These are phyloP conservation scores for Fusarium penzigii DNA, from an alignment of 2,329 filamentous ascomycete species.

Conservation along the genomic window DNA sequence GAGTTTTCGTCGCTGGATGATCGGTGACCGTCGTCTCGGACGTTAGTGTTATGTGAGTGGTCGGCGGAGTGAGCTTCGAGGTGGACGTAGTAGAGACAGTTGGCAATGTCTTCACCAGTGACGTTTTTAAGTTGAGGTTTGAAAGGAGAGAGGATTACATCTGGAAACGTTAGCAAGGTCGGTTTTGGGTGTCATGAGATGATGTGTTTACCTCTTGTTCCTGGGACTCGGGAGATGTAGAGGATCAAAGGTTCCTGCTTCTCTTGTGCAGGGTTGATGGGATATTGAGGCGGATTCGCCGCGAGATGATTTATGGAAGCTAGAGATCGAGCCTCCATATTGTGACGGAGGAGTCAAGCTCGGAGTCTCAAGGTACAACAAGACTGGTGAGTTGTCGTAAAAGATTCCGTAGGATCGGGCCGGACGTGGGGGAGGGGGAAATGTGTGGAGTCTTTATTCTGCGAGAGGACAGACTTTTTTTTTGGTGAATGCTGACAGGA, in stretches of 20 bases:
- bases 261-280: slow-evolving; percentile 71
- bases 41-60: slow-evolving; percentile 31
- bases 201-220: slow-evolving; percentile 69
- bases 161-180: slow-evolving; percentile 46
- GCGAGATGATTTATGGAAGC: slow-evolving; percentile 78
- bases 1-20: slow-evolving; percentile 47
- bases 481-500: no score
- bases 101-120: slow-evolving; percentile 81
- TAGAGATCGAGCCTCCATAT: slow-evolving; percentile 80
- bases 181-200: slow-evolving; percentile 17
- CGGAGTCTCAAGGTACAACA: neutral
- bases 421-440: neutral
- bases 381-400: slow-evolving; percentile 9
- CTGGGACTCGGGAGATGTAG: slow-evolving; percentile 92
- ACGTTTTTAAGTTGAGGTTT: slow-evolving; percentile 90
- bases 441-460: neutral
- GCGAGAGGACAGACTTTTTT: neutral
- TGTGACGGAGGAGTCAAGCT: slow-evolving; percentile 11
- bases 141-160: slow-evolving; percentile 88
- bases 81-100: slow-evolving; percentile 90
- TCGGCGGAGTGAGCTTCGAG: slow-evolving; percentile 60
- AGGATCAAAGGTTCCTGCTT: slow-evolving; percentile 73
- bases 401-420: neutral
- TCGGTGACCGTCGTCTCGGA: slow-evolving; percentile 34
- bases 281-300: slow-evolving; percentile 83